Conservation (phyloP, 108 stramenopile genomes). For the Discostella stelligeroides region DNA sequence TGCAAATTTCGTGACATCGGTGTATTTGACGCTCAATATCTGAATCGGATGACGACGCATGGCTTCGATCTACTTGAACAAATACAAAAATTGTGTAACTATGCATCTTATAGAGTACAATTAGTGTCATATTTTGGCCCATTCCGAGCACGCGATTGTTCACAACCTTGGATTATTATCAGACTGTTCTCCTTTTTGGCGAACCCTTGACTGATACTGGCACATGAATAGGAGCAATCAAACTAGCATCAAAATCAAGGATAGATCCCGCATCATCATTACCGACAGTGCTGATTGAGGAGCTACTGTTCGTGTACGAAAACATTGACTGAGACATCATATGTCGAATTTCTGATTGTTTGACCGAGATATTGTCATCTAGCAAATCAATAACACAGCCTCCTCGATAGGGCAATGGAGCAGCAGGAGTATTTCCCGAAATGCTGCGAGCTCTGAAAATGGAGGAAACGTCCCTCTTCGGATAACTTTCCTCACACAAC, state of each 20-base stretch:
- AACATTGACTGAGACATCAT: slow-evolving; percentile 26
- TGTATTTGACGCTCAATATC: no score
- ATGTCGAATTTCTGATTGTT: slow-evolving; percentile 1
- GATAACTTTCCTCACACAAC: slow-evolving; percentile 16
- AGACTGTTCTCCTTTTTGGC: no score
- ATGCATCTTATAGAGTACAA: no score
- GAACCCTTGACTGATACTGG: no score
- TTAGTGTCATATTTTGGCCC: no score
- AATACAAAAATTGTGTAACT: no score
- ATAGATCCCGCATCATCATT: slow-evolving; percentile 15
- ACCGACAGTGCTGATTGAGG: slow-evolving; percentile 20
- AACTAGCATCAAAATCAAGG: slow-evolving; percentile 26
- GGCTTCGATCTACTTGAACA: no score
- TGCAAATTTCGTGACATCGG: slow-evolving; percentile 5
- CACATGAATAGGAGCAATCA: neutral
- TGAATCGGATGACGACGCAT: no score
- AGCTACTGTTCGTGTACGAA: slow-evolving; percentile 24
- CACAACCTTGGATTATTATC: no score
- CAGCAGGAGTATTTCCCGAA: neutral
- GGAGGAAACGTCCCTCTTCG: neutral
- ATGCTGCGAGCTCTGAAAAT: slow-evolving; percentile 21
- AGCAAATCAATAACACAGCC: neutral
- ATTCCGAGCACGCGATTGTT: no score
- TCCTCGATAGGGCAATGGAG: neutral
- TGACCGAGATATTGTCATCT: neutral